Evolutionary conservation across 495 filamentous ascomycete genomes (phyloP).

Genomic region (Beverwykella pulmonaria): DNA sequence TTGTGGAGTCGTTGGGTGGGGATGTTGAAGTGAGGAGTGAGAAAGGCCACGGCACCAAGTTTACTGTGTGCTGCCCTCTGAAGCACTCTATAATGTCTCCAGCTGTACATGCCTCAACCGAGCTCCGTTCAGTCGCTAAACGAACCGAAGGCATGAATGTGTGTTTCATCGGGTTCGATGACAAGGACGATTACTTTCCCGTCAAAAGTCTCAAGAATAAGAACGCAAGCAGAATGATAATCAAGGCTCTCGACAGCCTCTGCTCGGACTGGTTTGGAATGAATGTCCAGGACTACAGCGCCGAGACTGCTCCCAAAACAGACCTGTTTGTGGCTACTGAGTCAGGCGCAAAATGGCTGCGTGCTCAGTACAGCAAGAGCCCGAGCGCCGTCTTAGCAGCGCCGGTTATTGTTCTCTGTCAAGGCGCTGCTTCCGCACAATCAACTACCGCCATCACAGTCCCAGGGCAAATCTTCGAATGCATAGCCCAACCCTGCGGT

Average conservation of each 20-base stretch:
- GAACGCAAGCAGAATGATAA: conserved; percentile 38
- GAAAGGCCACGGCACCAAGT: conserved; percentile 60
- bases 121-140: conserved; percentile 15
- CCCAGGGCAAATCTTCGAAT: conserved; percentile 35
- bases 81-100: conserved; percentile 30
- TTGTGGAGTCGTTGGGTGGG: conserved; percentile 63
- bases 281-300: conserved; percentile 36
- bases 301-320: conserved; percentile 19
- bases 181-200: conserved; percentile 41
- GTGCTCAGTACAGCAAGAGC: conserved; percentile 17
- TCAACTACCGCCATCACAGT: conserved; percentile 25
- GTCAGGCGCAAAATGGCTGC: conserved; percentile 28
- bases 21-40: conserved; percentile 62
- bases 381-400: not conserved
- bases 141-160: conserved; percentile 27
- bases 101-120: conserved; percentile 4
- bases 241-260: conserved; percentile 42
- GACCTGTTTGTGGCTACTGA: conserved; percentile 37
- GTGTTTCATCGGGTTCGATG: conserved; percentile 47
- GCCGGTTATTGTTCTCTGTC: conserved; percentile 31
- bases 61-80: conserved; percentile 57
- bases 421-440: conserved; percentile 29
- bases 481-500: conserved; percentile 33
- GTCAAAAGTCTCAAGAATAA: conserved; percentile 38
- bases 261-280: conserved; percentile 50